Conservation (phyloP, 441 rosid species). For the Corymbia calophylla region DNA sequence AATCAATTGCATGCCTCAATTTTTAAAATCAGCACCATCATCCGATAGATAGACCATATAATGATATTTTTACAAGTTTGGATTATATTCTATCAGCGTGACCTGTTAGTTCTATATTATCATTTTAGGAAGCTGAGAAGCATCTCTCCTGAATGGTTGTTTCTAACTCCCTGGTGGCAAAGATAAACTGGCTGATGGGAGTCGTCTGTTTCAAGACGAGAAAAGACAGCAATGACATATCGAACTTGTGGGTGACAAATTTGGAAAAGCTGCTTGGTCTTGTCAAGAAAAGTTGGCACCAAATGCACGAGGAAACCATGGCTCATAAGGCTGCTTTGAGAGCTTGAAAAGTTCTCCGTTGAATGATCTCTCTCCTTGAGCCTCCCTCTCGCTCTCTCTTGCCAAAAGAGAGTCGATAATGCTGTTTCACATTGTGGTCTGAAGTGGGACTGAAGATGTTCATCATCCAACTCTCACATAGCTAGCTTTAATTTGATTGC, state of each 20-base stretch:
- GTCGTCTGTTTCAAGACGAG: constrained; percentile 76
- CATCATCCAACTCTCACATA: too few species aligned
- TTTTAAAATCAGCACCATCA: too few species aligned
- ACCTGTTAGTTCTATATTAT: background rate
- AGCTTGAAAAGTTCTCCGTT: constrained; percentile 24
- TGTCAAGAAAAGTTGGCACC: constrained; percentile 99
- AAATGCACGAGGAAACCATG: constrained; percentile 98
- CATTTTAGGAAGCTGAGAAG: constrained; percentile 87
- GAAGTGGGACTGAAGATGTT: too few species aligned
- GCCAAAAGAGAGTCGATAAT: too few species aligned
- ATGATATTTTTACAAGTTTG: too few species aligned
- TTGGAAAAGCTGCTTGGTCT: constrained; percentile 96
- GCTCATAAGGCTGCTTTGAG: constrained; percentile 87
- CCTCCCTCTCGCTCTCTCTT: too few species aligned
- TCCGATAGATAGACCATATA: too few species aligned
- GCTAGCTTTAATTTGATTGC: too few species aligned
- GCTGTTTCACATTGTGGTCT: too few species aligned
- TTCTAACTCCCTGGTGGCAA: constrained; percentile 81
- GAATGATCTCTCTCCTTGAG: too few species aligned
- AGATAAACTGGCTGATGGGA: constrained; percentile 84
- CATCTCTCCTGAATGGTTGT: constrained; percentile 97
- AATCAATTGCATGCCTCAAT: too few species aligned
- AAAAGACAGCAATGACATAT: constrained; percentile 89
- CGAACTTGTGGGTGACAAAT: constrained; percentile 83
- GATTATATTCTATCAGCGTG: too few species aligned